phyloP scores from a whole-genome alignment of 2,329 filamentous ascomycete genomes.

The Aureobasidium pullulans region DNA sequence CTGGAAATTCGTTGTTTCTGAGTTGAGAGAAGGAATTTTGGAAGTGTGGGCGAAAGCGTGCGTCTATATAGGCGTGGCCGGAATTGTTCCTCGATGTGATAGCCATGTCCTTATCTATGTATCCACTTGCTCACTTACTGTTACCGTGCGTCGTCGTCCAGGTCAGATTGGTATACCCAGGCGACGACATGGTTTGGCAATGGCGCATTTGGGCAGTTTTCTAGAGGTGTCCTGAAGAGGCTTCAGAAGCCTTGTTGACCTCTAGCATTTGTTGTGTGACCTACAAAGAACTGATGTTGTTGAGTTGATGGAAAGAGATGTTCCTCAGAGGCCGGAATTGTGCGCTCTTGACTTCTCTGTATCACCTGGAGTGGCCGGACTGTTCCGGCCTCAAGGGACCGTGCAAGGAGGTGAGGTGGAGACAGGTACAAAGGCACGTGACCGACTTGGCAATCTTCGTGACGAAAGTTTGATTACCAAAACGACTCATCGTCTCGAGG shows the following conservation, averaged over 20 bases:
- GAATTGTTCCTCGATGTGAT: neutral
- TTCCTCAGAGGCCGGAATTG: neutral
- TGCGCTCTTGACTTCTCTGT: neutral
- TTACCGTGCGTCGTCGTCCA: neutral
- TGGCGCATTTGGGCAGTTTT: neutral
- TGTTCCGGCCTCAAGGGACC: neutral
- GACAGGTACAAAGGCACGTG: neutral
- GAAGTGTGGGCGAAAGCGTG: neutral
- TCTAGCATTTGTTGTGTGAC: neutral
- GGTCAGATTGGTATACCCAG: neutral
- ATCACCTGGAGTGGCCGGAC: neutral
- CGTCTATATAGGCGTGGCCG: conserved; percentile 1
- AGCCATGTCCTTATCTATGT: too few relatives aligned
- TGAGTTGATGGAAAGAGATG: neutral
- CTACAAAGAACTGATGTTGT: neutral
- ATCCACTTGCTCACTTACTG: too few relatives aligned
- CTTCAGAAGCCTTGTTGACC: neutral
- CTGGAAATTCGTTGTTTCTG: neutral
- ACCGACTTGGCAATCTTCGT: neutral
- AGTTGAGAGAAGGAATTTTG: conserved; percentile 1
- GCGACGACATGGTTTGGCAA: neutral
- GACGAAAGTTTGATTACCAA: neutral
- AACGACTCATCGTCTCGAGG: neutral
- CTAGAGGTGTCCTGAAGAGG: neutral
- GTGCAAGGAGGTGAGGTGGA: neutral